phyloP scores from a whole-genome alignment of 116 monocot genomes.

The Posidonia oceanica region DNA sequence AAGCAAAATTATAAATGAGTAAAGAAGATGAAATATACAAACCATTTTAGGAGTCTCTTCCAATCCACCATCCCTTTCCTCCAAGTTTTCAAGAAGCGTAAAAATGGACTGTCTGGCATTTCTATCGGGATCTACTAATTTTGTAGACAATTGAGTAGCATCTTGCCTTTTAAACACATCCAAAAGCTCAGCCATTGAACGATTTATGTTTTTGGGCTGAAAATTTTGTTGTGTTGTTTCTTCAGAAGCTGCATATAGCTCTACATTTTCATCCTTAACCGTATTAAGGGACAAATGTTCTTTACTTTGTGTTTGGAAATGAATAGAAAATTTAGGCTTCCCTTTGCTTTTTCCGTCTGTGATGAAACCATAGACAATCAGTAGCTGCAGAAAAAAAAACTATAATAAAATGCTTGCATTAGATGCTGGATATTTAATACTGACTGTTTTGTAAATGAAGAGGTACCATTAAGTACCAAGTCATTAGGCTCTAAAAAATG shows the following conservation, averaged over 20 bases:
- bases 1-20: not conserved
- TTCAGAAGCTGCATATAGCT: constrained; percentile 12
- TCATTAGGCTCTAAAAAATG: not conserved
- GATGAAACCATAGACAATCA: not conserved
- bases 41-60: constrained; percentile 24
- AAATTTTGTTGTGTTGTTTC: constrained; percentile 6
- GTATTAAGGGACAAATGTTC: not conserved
- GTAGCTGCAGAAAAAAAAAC: not conserved
- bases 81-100: constrained; percentile 49
- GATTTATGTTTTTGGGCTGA: constrained; percentile 11
- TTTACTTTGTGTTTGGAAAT: constrained; percentile 7
- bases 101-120: constrained; percentile 29
- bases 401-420: not conserved
- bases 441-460: not conserved
- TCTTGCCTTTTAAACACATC: constrained; percentile 22
- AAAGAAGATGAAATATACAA: constrained; percentile 3
- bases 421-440: not conserved
- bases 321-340: constrained; percentile 45
- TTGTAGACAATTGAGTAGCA: not conserved
- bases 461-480: not conserved
- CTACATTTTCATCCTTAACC: constrained; percentile 25
- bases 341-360: constrained; percentile 31
- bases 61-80: constrained; percentile 20
- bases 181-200: constrained; percentile 34
- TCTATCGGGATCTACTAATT: constrained; percentile 12